Evolutionary conservation across 257 asterid species (phyloP).

Genomic region (Cordia subcordata): DNA sequence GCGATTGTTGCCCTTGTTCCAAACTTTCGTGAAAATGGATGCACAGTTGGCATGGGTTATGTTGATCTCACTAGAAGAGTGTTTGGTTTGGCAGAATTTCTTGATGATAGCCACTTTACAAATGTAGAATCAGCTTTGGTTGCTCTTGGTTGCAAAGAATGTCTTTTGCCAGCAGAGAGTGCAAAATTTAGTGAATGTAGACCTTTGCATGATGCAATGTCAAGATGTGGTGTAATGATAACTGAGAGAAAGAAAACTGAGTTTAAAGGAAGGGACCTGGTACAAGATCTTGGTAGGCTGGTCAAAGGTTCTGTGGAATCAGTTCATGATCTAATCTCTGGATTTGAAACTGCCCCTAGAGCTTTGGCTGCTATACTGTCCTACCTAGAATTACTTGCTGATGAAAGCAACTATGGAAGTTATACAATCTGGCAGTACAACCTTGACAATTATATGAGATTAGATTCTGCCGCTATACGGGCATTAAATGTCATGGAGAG

Average conservation of each 20-base stretch:
- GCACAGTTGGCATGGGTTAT: conserved; percentile 76
- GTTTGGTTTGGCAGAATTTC: conserved; percentile 89
- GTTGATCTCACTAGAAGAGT: conserved; percentile 71
- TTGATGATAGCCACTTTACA: conserved; percentile 90
- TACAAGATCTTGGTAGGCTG: conserved; percentile 85
- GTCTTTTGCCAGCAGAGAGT: conserved; percentile 68
- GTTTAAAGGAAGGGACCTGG: conserved; percentile 81
- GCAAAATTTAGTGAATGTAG: conserved; percentile 61
- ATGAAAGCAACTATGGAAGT: conserved; percentile 85
- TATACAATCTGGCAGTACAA: conserved; percentile 56
- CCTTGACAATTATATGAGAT: conserved; percentile 88
- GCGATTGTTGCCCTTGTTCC: conserved; percentile 62
- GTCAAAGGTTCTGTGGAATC: conserved; percentile 85
- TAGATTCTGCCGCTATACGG: conserved; percentile 99
- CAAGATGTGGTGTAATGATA: conserved; percentile 89
- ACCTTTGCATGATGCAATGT: conserved; percentile 65
- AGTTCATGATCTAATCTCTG: conserved; percentile 70
- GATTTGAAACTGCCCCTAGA: conserved; percentile 73
- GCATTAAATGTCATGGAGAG: conserved; percentile 98
- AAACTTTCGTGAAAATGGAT: conserved; percentile 66
- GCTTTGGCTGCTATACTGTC: conserved; percentile 74
- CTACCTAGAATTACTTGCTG: conserved; percentile 81
- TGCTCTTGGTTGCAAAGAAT: conserved; percentile 96
- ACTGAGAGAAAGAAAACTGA: conserved; percentile 82
- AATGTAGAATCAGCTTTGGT: conserved; percentile 88